These are phyloP conservation scores for Mortierella polycephala DNA, from an alignment of 371 early-diverging fungal species.

Conservation along the genomic window DNA sequence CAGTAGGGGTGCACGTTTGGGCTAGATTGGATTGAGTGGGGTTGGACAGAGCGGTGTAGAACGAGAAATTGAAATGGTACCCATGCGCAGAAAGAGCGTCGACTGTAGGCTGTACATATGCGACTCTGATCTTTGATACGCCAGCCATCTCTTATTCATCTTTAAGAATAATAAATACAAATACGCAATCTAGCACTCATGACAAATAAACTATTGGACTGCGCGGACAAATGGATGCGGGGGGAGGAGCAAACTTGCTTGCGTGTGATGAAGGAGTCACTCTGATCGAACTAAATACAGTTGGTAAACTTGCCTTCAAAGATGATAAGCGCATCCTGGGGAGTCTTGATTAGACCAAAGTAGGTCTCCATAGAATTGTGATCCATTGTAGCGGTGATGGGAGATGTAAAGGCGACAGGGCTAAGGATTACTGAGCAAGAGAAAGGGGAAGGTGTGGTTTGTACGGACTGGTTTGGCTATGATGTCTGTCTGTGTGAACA, in stretches of 20 bases:
- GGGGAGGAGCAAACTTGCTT: not conserved
- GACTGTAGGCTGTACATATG: no score
- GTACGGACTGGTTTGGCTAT: not conserved
- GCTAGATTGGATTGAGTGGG: slow-evolving; percentile 1
- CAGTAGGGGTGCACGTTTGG: not conserved
- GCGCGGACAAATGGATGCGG: not conserved
- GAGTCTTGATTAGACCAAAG: slow-evolving; percentile 80
- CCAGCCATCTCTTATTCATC: no score
- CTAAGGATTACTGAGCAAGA: not conserved
- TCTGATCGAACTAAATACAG: not conserved
- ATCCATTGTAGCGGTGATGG: slow-evolving; percentile 17
- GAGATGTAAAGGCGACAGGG: slow-evolving; percentile 2
- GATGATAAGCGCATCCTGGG: slow-evolving; percentile 83
- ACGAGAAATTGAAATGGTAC: not conserved
- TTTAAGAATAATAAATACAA: no score
- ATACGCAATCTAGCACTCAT: no score
- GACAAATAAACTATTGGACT: no score
- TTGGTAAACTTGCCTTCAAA: slow-evolving; percentile 67
- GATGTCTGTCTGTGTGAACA: no score
- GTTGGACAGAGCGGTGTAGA: slow-evolving; percentile 11
- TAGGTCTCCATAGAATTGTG: slow-evolving; percentile 74
- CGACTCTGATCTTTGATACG: no score
- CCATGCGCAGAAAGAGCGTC: no score
- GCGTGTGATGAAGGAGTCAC: not conserved
- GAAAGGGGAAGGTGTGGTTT: not conserved